These are phyloP conservation scores for Hyphopichia homilentoma DNA, from an alignment of 805 yeast genomes.

Conservation along the genomic window DNA sequence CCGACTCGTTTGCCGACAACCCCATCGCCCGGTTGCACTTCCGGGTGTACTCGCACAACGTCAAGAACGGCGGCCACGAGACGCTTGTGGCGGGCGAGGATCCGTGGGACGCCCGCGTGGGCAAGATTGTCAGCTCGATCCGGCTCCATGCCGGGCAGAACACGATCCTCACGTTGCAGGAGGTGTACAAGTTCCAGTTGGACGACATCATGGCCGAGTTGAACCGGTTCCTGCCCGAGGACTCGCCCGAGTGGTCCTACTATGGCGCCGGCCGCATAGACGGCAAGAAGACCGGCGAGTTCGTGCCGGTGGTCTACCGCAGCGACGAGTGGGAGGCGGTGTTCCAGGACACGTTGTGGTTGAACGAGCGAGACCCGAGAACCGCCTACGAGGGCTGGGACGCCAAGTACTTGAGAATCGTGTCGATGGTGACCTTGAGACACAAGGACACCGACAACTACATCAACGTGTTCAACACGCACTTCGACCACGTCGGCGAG, in stretches of 20 bases:
- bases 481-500: constrained; percentile 36
- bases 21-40: constrained; percentile 14
- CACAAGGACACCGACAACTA: constrained; percentile 21
- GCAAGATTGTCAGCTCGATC: constrained; percentile 17
- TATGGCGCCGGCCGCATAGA: constrained; percentile 29
- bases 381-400: constrained; percentile 36
- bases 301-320: constrained; percentile 29
- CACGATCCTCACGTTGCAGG: constrained; percentile 38
- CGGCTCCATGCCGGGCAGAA: constrained; percentile 20
- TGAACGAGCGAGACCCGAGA: constrained; percentile 30
- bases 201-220: constrained; percentile 25
- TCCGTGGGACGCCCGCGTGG: constrained; percentile 20
- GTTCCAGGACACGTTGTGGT: constrained; percentile 29
- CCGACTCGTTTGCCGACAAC: constrained; percentile 8
- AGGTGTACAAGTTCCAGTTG: constrained; percentile 33
- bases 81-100: constrained; percentile 21
- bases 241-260: constrained; percentile 24
- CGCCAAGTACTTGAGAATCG: constrained; percentile 30
- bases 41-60: constrained; percentile 34
- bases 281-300: constrained; percentile 24
- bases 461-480: constrained; percentile 33
- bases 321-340: constrained; percentile 25
- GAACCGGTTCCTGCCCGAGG: constrained; percentile 14
- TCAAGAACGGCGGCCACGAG: constrained; percentile 26
- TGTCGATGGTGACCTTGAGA: constrained; percentile 27